Base-by-base conservation (phyloP, 2,329 filamentous ascomycete species). In the Colletotrichum somersetense region DNA sequence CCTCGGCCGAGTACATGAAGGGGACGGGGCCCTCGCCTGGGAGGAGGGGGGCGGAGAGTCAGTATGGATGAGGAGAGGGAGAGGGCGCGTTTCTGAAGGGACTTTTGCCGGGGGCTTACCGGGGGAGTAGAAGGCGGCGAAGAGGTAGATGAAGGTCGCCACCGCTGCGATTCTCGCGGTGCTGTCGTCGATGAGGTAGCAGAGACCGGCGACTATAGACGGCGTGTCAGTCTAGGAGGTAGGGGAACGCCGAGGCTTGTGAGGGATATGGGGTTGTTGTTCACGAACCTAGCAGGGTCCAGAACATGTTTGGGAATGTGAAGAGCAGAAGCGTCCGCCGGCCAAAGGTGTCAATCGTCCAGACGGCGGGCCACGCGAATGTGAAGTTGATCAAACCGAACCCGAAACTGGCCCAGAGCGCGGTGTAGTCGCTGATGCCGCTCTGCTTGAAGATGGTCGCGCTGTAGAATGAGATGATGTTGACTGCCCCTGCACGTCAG, bases 251-350 rank as follows among this genome's bases (percentile, higher is more conserved):
- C 18, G 42, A 10, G 20, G 44, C 20, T 23, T 65, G 63, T 48
- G 67, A 48, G 33, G 67, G 10, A 20, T 18, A 12, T 5, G 44
- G 7, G 3, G 4, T 11, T 23, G 20, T 10, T 23, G n/a, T 10
- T 26, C 59, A 75, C 73, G 71, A 70, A 75, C 80, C 79, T 33
- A 89, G 83, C 46, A 89, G 81, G 30, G 89, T 89, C 85, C 89
- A 90, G 33, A 88, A 85, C 89, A 92, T 91, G 74, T 91, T 86
- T 0, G 90, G 91, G 77, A 92, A 92, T 5, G 91, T 92, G 76
- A 91, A 89, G 4, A 92, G 82, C 6, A 92, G 83, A 16, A 92
- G 81, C 26, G 86, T 83, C 30, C 91, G 86, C 30, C 91, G 88
- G 11, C 90, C 91, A 75, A 88, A 91, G 0, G 89, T 91, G 75